phyloP scores from a whole-genome alignment of 305 asterid species.

The Solanum hybrid region DNA sequence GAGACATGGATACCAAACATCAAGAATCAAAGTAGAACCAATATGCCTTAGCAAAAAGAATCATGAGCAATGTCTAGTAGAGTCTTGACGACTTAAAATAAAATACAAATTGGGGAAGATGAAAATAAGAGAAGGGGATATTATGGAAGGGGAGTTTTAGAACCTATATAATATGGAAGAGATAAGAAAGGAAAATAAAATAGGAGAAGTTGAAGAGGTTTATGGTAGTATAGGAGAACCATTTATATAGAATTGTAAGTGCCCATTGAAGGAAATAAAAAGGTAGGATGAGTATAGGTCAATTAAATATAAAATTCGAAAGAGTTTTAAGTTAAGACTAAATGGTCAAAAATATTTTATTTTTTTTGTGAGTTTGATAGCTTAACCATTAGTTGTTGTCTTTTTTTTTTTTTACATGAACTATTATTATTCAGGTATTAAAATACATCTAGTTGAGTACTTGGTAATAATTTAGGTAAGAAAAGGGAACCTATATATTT shows the following conservation, averaged over 20 bases:
- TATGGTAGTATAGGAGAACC: not conserved
- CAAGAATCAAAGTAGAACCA: not conserved
- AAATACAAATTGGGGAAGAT: not conserved
- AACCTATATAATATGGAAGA: not conserved
- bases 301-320: not conserved
- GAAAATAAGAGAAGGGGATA: not conserved
- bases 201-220: not conserved
- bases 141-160: not conserved
- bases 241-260: not conserved
- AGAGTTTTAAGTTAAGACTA: not conserved
- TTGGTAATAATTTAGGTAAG: not conserved
- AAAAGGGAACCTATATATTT: not conserved
- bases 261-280: not conserved
- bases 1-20: not conserved
- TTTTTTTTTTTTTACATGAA: not conserved
- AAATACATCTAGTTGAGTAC: not conserved
- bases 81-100: too few species aligned
- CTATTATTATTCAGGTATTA: not conserved
- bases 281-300: not conserved
- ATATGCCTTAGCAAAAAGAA: not conserved
- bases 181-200: not conserved
- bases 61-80: not conserved
- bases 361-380: not conserved
- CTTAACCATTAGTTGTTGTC: not conserved
- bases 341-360: not conserved